A percentile compares a stretch with the other conserved stretches of the same genome.
phyloP scores from a whole-genome alignment of 768 basidiomycete species.

The Hortiboletus campestris region DNA sequence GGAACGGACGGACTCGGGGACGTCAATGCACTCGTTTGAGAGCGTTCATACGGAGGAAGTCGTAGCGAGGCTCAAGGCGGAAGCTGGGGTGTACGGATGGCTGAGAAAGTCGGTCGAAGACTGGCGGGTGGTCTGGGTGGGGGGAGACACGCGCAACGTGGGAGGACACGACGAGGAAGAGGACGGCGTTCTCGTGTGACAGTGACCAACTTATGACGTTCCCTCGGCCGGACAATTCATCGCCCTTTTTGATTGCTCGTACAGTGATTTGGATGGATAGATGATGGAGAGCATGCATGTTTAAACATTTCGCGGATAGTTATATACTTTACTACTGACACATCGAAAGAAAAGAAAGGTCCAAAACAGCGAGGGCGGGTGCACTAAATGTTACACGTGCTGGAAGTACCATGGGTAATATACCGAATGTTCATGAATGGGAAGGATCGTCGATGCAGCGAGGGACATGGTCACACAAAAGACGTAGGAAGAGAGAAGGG shows the following conservation, averaged over 20 bases:
- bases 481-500: neutral
- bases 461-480: conserved; percentile 1
- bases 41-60: conserved; percentile 57
- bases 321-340: conserved; percentile 17
- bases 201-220: neutral
- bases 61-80: conserved; percentile 42
- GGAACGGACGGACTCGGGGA: conserved; percentile 43
- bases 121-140: conserved; percentile 83
- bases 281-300: conserved; percentile 9
- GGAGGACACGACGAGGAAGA: conserved; percentile 28
- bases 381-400: conserved; percentile 31
- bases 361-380: conserved; percentile 21
- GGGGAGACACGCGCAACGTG: conserved; percentile 45
- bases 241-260: neutral
- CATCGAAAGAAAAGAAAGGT: conserved; percentile 11
- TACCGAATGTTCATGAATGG: conserved; percentile 21
- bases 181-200: conserved; percentile 30
- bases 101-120: conserved; percentile 68
- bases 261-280: neutral
- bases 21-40: conserved; percentile 46
- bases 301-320: conserved; percentile 19
- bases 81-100: conserved; percentile 79
- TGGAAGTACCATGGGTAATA: conserved; percentile 20
- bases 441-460: conserved; percentile 18
- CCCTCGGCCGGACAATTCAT: neutral